Percentiles rank a stretch among this genome's conserved stretches.
phyloP scores from a whole-genome alignment of 176 grass and related monocot genomes.

The Triticum turgidum region DNA sequence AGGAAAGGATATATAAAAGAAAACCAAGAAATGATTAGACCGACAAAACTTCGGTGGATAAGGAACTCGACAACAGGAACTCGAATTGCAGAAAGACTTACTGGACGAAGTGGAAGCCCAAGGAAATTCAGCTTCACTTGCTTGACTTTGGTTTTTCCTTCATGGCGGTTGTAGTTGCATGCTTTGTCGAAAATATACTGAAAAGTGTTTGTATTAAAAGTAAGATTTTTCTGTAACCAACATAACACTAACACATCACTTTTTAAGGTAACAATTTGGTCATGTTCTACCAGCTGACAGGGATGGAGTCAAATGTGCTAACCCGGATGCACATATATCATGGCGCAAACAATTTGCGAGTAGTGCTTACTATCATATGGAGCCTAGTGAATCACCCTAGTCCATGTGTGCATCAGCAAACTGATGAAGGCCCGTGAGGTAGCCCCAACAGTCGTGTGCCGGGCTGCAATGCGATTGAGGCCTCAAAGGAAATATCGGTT shows the following conservation, averaged over 20 bases:
- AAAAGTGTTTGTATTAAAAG: not conserved
- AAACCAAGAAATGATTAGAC: not conserved
- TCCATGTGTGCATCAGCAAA: no score
- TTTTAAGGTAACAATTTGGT: not conserved
- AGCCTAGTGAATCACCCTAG: no score
- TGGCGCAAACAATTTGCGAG: no score
- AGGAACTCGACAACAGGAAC: not conserved
- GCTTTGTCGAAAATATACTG: not conserved
- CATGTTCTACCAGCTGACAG: no score
- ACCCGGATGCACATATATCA: no score
- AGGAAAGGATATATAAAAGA: not conserved
- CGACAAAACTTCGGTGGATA: not conserved
- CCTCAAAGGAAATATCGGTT: no score
- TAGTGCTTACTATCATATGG: no score
- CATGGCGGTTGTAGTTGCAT: not conserved
- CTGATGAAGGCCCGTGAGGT: no score
- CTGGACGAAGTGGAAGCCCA: conserved; percentile 2
- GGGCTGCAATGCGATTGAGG: no score
- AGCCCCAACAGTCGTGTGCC: no score
- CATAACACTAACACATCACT: not conserved
- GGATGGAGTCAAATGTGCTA: no score
- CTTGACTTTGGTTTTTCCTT: not conserved
- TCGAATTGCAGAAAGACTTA: not conserved
- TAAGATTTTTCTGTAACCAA: not conserved
- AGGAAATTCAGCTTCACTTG: not conserved